Base-by-base conservation (phyloP, 129 eudicot genomes). In the Kitagawia praeruptora region DNA sequence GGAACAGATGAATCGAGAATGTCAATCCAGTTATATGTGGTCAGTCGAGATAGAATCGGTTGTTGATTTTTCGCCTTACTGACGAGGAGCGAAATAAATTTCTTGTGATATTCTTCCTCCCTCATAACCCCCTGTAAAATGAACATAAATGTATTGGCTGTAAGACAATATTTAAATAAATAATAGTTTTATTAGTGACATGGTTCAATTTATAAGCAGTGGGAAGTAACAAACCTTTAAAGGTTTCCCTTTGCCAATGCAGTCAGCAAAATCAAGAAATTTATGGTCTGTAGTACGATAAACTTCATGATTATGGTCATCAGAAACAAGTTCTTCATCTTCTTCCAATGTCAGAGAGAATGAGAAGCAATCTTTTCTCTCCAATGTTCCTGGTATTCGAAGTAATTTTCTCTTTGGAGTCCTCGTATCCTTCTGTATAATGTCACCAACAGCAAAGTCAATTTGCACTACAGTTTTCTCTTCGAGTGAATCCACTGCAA, bases 1-100 rank as follows among this genome's bases (percentile, higher is more conserved):
- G 97, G 98, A 83, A 92, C 97, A 75, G 81, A 75, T 69, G 84
- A 82, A 42, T 88, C 69, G 74, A 91, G 88, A 67, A 86, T 78
- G 41, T 89, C 93, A 78, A 94, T 91, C 77, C 97, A 91, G 70
- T 84, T 88, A 70, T 92, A 94, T 75, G 96, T 92, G 66, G 98
- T 94, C 44, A 96, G 83, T 78, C 94, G 94, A 75, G 97, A 90
- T 56, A 56, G 66, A 31, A 90, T 84, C 16, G 93, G 89, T 82
- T 88, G 96, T 42, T 86, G 89, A 82, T 83, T 84, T 79, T 84
- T 85, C 70, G 88, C 86, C 80, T 83, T 92, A 77, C 74, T 81
- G 54, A 56, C 13, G 13, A 56, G 66, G 31, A 56, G 28, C 3
- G 66, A 56, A 56, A 56, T 6, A 53, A 5, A 19, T 19, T 48